Base-by-base conservation (phyloP, 176 grass and related monocot species). In the Otatea glauca region DNA sequence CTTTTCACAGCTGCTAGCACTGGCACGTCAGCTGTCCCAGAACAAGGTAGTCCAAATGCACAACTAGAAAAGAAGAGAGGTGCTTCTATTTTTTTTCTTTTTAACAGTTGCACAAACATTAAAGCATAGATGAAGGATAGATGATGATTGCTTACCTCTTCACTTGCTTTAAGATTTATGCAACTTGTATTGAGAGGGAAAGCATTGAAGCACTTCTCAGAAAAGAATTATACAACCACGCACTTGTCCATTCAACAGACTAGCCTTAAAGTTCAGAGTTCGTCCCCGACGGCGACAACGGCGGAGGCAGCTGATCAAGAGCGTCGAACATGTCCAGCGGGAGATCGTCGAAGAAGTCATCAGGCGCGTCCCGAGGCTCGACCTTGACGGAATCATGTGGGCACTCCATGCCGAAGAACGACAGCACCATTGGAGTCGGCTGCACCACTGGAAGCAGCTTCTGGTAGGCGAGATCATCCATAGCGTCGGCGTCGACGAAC, bases 341-440 rank as follows among this genome's bases (percentile, higher is more conserved):
- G 7, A 92, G 88, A 72, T 90, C 91, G 27, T 74, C 81, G 34
- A 92, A 92, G 83, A 91, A 91, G 71, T 81, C 23, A 16, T 65
- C n/a, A 4, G 70, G 41, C 15, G 56, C 54, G 32, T 70, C 49
- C 21, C 6, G 65, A 15, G 67, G 73, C 88, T 78, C 84, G 17
- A 18, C 34, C 70, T 72, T 87, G 64, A 73, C 58, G 23, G 48
- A 76, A 16, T 17, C 25, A 9, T 76, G 69, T 0, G n/a, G 0
- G 5, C 1, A 64, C 51, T 73, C 86, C 35, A 65, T 42, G 15
- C 80, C 75, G 42, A 87, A 87, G 84, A 89, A 89, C 5, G 76
- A 84, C 23, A 81, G 32, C 13, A 42, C 65, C 88, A 58, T 54
- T 21, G 43, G 61, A 48, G 29, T 47, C 3, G 84, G n/a, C 14